These are phyloP conservation scores for Aureobasidium pullulans DNA, from an alignment of 2,329 filamentous ascomycete genomes.

Conservation along the genomic window DNA sequence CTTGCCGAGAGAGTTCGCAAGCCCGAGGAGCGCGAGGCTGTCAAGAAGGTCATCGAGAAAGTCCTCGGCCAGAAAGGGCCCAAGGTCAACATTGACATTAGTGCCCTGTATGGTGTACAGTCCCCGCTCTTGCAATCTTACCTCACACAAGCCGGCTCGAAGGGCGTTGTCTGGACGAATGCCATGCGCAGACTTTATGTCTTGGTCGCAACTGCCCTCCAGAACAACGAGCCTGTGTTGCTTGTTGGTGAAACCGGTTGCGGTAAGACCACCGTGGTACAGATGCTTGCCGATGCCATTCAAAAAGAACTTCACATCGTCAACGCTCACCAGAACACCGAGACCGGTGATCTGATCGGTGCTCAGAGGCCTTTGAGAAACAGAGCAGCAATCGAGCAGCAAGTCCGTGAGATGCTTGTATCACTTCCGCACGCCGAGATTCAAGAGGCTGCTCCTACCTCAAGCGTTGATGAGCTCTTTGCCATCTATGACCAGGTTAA, in stretches of 20 bases:
- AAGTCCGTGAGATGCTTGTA: slow-evolving; percentile 56
- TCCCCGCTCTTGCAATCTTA: slow-evolving; percentile 32
- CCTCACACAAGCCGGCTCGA: slow-evolving; percentile 36
- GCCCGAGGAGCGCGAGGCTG: slow-evolving; percentile 71
- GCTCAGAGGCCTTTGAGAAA: slow-evolving; percentile 90
- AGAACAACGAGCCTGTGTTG: slow-evolving; percentile 87
- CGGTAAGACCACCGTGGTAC: slow-evolving; percentile 94
- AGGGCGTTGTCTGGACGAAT: slow-evolving; percentile 83
- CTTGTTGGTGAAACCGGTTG: slow-evolving; percentile 95
- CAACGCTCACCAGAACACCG: slow-evolving; percentile 96
- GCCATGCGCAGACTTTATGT: slow-evolving; percentile 90
- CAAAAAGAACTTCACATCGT: slow-evolving; percentile 74
- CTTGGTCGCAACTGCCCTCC: slow-evolving; percentile 76
- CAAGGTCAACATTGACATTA: slow-evolving; percentile 66
- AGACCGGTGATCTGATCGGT: slow-evolving; percentile 94
- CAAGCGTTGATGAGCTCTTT: slow-evolving; percentile 50
- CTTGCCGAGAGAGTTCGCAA: slow-evolving; percentile 93
- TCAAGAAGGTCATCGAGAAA: slow-evolving; percentile 81
- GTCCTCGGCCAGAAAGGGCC: slow-evolving; percentile 60
- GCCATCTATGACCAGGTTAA: slow-evolving; percentile 45
- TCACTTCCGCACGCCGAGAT: slow-evolving; percentile 23
- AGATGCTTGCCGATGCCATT: slow-evolving; percentile 78
- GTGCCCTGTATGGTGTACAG: slow-evolving; percentile 57
- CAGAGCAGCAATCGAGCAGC: slow-evolving; percentile 61
- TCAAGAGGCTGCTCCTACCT: slow-evolving; percentile 20